Percentiles rank a stretch among this genome's conserved stretches.
phyloP scores from a whole-genome alignment of 2,329 filamentous ascomycete genomes.

The Aspergillus viridinutans region DNA sequence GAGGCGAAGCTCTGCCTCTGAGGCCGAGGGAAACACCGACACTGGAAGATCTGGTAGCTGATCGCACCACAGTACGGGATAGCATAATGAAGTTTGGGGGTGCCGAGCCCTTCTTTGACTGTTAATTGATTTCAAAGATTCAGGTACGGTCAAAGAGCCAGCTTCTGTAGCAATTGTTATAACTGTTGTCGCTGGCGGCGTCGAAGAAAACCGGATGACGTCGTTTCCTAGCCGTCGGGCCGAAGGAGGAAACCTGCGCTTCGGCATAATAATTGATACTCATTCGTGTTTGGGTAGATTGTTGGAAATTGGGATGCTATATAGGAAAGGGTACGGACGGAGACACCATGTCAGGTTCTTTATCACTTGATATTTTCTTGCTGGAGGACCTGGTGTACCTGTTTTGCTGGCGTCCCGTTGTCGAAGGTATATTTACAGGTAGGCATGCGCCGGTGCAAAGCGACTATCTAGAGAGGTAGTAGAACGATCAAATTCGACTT shows the following conservation, averaged over 20 bases:
- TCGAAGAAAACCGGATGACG: conserved; percentile 17
- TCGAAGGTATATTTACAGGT: not conserved
- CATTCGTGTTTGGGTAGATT: not conserved
- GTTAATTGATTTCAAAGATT: not conserved
- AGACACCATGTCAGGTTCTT: not conserved
- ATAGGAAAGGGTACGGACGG: not conserved
- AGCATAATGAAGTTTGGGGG: conserved; percentile 21
- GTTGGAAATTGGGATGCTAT: not conserved
- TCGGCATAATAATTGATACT: not conserved
- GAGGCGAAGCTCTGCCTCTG: conserved; percentile 10
- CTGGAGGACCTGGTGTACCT: not conserved
- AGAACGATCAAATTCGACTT: not conserved
- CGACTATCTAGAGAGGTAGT: no score
- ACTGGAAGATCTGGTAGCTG: conserved; percentile 14
- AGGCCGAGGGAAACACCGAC: conserved; percentile 9
- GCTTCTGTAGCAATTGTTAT: not conserved
- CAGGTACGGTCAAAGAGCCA: not conserved
- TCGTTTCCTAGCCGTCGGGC: conserved; percentile 17
- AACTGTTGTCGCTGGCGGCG: not conserved
- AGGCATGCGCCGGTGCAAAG: not conserved
- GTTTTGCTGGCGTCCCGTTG: not conserved
- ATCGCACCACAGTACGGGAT: conserved; percentile 22
- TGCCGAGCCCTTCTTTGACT: not conserved
- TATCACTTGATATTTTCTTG: not conserved
- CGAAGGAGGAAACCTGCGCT: conserved; percentile 9